Conservation (phyloP, 1,284 basidiomycete genomes). For the Moesziomyces parantarcticus region DNA sequence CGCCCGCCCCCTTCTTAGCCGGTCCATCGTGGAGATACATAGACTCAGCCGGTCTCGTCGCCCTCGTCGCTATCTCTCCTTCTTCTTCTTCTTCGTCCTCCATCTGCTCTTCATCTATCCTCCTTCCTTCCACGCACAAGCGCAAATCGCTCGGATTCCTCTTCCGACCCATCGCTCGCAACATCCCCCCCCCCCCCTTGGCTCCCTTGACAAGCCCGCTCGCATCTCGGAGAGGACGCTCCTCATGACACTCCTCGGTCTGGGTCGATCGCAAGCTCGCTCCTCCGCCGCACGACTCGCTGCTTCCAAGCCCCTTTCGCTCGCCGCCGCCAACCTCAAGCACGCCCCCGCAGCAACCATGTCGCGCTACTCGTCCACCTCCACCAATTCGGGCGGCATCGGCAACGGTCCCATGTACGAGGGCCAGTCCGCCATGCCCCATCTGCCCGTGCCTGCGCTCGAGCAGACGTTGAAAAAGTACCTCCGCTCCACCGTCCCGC, state of each 20-base stretch:
- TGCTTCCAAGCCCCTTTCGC: constrained; percentile 7
- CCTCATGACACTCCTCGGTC: constrained; percentile 43
- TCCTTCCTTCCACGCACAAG: constrained; percentile 1
- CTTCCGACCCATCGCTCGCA: neutral
- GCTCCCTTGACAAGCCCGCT: neutral
- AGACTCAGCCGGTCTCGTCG: too few relatives aligned
- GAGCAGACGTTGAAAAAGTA: constrained; percentile 65
- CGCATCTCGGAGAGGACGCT: constrained; percentile 15
- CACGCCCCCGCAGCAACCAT: constrained; percentile 17
- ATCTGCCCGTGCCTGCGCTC: constrained; percentile 64
- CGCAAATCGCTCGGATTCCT: neutral
- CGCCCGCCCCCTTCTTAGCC: too few relatives aligned
- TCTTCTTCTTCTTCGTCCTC: neutral
- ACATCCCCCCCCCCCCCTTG: neutral
- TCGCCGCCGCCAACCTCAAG: constrained; percentile 4
- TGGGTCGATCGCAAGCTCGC: constrained; percentile 42
- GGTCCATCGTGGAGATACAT: too few relatives aligned
- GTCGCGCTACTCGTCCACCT: constrained; percentile 41
- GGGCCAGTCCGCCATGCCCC: constrained; percentile 62
- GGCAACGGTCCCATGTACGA: constrained; percentile 53
- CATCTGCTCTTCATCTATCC: neutral
- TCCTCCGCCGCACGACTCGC: constrained; percentile 37
- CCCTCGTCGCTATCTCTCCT: neutral
- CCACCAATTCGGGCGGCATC: constrained; percentile 37
- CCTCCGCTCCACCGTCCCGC: constrained; percentile 59